These are phyloP conservation scores for Apiospora marii DNA, from an alignment of 2,329 filamentous ascomycete species.

Conservation along the genomic window DNA sequence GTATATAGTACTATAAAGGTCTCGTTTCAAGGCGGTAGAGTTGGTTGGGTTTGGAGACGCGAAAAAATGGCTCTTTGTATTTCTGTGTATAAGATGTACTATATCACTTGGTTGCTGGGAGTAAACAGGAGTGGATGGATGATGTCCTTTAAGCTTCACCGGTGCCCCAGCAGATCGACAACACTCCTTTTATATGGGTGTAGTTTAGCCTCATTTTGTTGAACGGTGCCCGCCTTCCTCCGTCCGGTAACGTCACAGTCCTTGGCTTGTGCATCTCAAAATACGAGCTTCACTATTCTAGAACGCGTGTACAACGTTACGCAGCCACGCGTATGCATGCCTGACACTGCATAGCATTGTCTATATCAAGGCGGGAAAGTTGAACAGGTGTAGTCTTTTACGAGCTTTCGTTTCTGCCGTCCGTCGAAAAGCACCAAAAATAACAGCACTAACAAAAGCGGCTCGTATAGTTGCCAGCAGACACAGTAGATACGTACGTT, in stretches of 20 bases:
- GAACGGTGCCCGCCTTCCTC: constrained; percentile 1
- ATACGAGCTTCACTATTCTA: constrained; percentile 4
- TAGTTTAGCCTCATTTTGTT: not conserved
- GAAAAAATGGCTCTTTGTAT: constrained; percentile 1
- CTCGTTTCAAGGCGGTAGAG: not conserved
- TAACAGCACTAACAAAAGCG: not conserved
- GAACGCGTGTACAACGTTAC: constrained; percentile 19
- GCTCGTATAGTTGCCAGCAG: not conserved
- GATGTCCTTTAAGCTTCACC: constrained; percentile 1
- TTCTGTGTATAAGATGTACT: not conserved
- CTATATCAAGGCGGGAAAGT: not conserved
- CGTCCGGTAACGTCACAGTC: constrained; percentile 5
- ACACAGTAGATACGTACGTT: not conserved
- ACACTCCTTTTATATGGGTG: constrained; percentile 9
- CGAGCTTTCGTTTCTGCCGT: constrained; percentile 4
- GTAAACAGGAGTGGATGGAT: not conserved
- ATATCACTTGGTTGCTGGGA: not conserved
- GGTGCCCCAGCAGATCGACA: constrained; percentile 17
- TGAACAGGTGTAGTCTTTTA: not conserved
- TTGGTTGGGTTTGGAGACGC: not conserved
- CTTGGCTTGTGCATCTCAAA: constrained; percentile 3
- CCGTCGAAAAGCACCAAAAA: not conserved
- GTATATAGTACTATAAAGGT: not conserved
- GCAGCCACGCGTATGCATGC: not conserved
- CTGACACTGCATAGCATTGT: not conserved